These are phyloP conservation scores for Colletotrichum truncatum DNA, from an alignment of 2,329 filamentous ascomycete species.

Conservation along the genomic window DNA sequence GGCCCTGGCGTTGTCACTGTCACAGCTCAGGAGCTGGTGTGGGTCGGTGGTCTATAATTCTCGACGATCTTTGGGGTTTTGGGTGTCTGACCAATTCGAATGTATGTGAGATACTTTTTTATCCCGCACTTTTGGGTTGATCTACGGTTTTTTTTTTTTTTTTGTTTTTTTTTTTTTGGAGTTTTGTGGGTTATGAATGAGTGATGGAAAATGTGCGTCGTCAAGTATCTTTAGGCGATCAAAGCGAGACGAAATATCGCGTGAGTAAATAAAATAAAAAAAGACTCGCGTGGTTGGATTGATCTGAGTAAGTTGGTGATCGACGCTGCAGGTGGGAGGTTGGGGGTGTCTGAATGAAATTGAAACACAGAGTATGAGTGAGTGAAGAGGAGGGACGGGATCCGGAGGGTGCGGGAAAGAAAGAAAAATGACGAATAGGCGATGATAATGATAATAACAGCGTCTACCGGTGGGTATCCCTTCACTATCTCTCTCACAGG, in stretches of 20 bases:
- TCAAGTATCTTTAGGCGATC: neutral
- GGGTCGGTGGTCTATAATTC: conserved; percentile 1
- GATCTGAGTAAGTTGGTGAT: conserved; percentile 20
- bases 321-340: conserved; percentile 22
- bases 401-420: no score
- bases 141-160: no score
- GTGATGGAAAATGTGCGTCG: no score
- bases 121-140: no score
- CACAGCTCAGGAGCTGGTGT: conserved; percentile 22
- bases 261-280: neutral
- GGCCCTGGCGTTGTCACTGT: conserved; percentile 19
- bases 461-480: neutral
- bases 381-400: neutral
- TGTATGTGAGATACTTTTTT: no score
- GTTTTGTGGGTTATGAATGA: neutral
- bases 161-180: no score
- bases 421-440: neutral
- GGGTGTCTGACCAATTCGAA: neutral
- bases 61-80: neutral
- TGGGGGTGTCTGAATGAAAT: neutral
- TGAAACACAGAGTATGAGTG: neutral
- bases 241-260: neutral
- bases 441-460: neutral
- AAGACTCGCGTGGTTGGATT: neutral
- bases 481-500: neutral